These are phyloP conservation scores for Botrytis aclada DNA, from an alignment of 2,329 filamentous ascomycete species.

Conservation along the genomic window DNA sequence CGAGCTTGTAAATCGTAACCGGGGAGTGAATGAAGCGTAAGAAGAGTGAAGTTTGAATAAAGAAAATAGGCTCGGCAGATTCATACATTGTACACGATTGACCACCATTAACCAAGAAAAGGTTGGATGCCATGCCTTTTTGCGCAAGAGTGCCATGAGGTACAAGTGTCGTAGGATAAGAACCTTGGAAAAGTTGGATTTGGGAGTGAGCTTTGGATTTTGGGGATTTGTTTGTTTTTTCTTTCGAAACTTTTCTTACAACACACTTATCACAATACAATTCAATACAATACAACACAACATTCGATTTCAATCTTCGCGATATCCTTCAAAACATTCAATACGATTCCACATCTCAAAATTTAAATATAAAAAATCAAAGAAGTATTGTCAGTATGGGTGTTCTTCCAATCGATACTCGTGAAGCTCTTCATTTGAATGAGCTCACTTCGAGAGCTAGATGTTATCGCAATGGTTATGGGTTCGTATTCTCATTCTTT, in stretches of 20 bases:
- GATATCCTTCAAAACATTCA: neutral
- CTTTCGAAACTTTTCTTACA: neutral
- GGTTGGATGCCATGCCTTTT: neutral
- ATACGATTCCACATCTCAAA: neutral
- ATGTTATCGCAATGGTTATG: neutral
- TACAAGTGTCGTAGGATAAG: neutral
- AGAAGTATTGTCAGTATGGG: neutral
- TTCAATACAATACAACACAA: neutral
- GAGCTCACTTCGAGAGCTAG: slow-evolving; percentile 6
- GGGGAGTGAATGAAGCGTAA: neutral
- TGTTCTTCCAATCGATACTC: slow-evolving; percentile 18
- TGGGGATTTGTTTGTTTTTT: neutral
- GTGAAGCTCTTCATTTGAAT: slow-evolving; percentile 13
- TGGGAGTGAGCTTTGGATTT: no score
- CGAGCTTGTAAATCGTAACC: neutral
- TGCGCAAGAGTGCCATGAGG: neutral
- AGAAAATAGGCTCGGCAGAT: neutral
- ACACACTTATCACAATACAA: neutral
- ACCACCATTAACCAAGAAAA: neutral
- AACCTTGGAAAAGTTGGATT: slow-evolving; percentile 9
- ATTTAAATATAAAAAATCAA: neutral
- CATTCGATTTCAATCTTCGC: neutral
- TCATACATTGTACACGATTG: no score
- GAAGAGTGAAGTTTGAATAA: neutral
- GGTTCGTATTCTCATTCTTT: neutral